Evolutionary conservation across 495 filamentous ascomycete species (phyloP), one percentile per base, ranked within the genome.

Genomic region (Viridothelium virens): DNA sequence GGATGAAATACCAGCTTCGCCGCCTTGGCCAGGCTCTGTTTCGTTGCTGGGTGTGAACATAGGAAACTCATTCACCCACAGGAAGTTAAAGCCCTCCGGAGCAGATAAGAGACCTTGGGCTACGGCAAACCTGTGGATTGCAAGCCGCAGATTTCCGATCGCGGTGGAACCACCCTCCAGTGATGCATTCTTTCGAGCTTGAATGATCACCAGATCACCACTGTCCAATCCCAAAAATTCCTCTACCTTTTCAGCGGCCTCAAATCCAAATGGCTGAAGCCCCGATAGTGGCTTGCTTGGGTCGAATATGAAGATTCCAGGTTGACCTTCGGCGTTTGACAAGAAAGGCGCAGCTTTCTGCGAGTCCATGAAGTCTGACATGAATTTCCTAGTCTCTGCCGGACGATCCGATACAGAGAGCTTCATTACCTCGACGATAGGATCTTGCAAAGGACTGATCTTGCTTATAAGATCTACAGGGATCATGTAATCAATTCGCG

Each of bases 41-140:
- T 84, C 84, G 46, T 83, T 84, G 34, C 77, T 78, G 0, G 89
- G 89, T 0, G 89, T 88, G 78, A 98, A 97, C 63, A 98, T 85
- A 6, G 94, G 94, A 75, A 98, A 98, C 67, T 91, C 84, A 1
- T 82, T 85, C 5, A 98, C 82, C 94, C 95, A 98, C 61, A 90
- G 74, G 71, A 91, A 91, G 46, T 82, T 78, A 69, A 90, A 89
- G 12, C 76, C 79, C 25, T 76, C 70, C 2, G 84, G 81, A 0
- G 79, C 77, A 1, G 81, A 72, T 3, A 92, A 74, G 39, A 91
- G 74, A 2, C 79, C 83, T 34, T 79, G 68, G 41, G 80, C 77
- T 2, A 92, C 80, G 11, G 89, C 91, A 34, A 80, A 78, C 31
- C 83, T 80, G 73, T 92, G 85, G 1, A 97, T 71, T 0, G 87